Conservation (phyloP, 257 asterid species). For the Anisodus acutangulus region DNA sequence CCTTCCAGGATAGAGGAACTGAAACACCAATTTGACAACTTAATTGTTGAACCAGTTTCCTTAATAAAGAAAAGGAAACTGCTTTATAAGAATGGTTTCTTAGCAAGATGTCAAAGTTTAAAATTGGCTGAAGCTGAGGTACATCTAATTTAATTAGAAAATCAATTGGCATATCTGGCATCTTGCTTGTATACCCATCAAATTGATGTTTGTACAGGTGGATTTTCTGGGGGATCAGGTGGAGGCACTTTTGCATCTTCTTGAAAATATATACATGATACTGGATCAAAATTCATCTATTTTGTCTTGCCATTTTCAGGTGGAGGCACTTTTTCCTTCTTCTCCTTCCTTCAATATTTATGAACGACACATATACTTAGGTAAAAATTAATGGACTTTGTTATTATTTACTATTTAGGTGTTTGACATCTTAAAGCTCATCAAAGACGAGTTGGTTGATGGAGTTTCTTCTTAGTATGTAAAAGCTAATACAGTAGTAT, state of each 20-base stretch:
- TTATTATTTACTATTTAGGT: constrained; percentile 40
- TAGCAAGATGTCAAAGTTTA: constrained; percentile 65
- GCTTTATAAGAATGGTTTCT: constrained; percentile 70
- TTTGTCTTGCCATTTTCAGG: constrained; percentile 57
- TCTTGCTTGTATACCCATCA: neutral
- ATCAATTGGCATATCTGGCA: neutral
- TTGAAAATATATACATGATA: constrained; percentile 54
- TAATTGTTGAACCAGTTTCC: constrained; percentile 43
- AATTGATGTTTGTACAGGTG: constrained; percentile 49
- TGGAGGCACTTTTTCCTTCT: constrained; percentile 19
- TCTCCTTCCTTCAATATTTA: neutral
- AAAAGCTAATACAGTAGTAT: neutral
- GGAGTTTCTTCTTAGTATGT: constrained; percentile 33
- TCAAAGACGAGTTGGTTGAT: constrained; percentile 52
- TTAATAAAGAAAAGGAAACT: constrained; percentile 45
- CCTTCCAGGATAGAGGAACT: constrained; percentile 57
- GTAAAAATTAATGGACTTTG: too few relatives aligned
- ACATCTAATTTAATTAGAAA: neutral
- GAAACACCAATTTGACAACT: constrained; percentile 45
- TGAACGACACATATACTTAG: too few relatives aligned
- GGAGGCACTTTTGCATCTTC: constrained; percentile 56
- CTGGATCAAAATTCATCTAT: constrained; percentile 51
- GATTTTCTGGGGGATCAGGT: constrained; percentile 87
- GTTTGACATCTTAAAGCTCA: constrained; percentile 56
- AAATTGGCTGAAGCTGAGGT: constrained; percentile 80